These are phyloP conservation scores for Capsicum chinense DNA, from an alignment of 257 asterid species.

Conservation along the genomic window DNA sequence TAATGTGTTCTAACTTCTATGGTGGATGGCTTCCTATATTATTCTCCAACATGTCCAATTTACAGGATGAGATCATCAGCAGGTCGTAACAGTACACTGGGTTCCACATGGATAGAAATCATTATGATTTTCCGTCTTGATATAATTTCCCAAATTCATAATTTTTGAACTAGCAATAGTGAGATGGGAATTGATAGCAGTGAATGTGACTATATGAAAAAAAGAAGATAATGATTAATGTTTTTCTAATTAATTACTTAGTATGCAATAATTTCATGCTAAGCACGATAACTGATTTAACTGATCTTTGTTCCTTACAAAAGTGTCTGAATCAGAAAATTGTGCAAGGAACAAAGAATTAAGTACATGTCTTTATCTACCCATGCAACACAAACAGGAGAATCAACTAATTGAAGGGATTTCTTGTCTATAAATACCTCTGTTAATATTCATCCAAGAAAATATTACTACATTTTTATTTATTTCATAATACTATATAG, in stretches of 20 bases:
- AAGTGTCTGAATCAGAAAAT: slow-evolving; percentile 29
- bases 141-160: background rate
- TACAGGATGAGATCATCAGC: background rate
- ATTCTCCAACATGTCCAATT: background rate
- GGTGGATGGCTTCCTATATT: background rate
- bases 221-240: no score
- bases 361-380: slow-evolving; percentile 20
- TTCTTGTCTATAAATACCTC: slow-evolving; percentile 41
- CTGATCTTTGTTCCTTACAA: background rate
- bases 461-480: background rate
- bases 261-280: slow-evolving; percentile 15
- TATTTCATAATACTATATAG: background rate
- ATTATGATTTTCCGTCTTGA: background rate
- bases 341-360: slow-evolving; percentile 31
- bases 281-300: slow-evolving; percentile 25
- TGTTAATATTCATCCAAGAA: slow-evolving; percentile 3
- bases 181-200: background rate
- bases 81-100: background rate
- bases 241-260: background rate
- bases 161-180: background rate
- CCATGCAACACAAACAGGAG: background rate
- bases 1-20: background rate
- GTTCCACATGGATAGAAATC: background rate
- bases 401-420: background rate
- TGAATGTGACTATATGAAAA: background rate